Conservation (phyloP, 352 stramenopile species). For the Chrysophaeum taylorii region DNA sequence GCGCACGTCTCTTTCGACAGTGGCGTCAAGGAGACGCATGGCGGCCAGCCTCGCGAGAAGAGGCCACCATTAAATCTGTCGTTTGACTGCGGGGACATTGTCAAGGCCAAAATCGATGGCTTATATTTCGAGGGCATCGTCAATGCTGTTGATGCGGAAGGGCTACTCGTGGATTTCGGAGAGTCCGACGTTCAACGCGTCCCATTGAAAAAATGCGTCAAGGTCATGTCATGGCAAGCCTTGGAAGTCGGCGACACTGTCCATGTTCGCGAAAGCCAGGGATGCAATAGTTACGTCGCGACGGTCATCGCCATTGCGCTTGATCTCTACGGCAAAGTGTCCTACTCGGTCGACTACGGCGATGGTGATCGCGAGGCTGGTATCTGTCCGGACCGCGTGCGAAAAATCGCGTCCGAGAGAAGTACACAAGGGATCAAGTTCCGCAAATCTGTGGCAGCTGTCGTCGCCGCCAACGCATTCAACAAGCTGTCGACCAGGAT, state of each 20-base stretch:
- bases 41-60: no score
- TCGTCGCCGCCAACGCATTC: background rate
- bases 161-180: background rate
- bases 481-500: background rate
- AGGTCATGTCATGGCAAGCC: background rate
- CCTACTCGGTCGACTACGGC: background rate
- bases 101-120: background rate
- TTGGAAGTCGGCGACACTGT: slow-evolving; percentile 9
- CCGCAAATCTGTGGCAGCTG: background rate
- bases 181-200: background rate
- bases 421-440: background rate
- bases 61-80: no score
- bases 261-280: background rate
- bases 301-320: background rate
- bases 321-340: background rate
- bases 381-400: background rate
- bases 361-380: background rate
- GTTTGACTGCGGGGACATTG: background rate
- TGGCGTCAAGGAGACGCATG: no score
- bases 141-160: background rate
- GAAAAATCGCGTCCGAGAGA: background rate
- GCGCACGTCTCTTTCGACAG: no score
- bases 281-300: background rate
- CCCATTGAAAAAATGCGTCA: background rate
- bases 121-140: slow-evolving; percentile 6